phyloP scores from a whole-genome alignment of 2,329 filamentous ascomycete species.

The Pyrenophora tritici-repentis region DNA sequence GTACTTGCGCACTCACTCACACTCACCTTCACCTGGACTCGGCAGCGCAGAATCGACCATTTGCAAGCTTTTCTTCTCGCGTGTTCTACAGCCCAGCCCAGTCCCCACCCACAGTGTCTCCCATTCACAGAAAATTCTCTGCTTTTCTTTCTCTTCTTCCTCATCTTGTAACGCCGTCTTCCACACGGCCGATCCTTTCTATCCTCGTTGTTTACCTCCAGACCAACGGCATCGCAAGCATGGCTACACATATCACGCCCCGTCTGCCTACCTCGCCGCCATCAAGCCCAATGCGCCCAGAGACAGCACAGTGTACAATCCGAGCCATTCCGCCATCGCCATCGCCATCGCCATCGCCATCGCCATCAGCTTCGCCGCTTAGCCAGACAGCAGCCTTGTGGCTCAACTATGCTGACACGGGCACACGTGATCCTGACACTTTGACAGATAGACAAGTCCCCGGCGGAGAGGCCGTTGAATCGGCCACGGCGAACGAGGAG shows the following conservation, averaged over 20 bases:
- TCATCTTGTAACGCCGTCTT: too few species aligned
- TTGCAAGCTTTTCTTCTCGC: too few species aligned
- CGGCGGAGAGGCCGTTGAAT: neutral
- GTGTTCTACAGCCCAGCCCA: too few species aligned
- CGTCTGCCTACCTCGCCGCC: constrained; percentile 10
- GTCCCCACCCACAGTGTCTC: too few species aligned
- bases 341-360: constrained; percentile 24
- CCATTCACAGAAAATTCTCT: too few species aligned
- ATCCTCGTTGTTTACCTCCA: neutral
- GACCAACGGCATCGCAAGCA: neutral
- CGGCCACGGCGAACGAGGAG: neutral
- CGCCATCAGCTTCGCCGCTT: constrained; percentile 1
- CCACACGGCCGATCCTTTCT: neutral
- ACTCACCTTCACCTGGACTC: too few species aligned
- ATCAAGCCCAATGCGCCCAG: constrained; percentile 24
- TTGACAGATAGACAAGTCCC: neutral
- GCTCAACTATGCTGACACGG: constrained; percentile 6
- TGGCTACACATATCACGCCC: constrained; percentile 7
- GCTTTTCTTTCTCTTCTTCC: too few species aligned
- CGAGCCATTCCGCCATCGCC: constrained; percentile 37
- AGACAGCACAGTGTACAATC: constrained; percentile 33
- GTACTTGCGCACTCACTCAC: too few species aligned
- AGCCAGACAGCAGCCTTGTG: constrained; percentile 14
- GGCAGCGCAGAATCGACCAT: too few species aligned
- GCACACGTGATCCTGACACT: neutral